Percentiles rank a stretch among this genome's conserved stretches.
These are phyloP conservation scores for Candida boleticola DNA, from an alignment of 805 yeast genomes.

Conservation along the genomic window DNA sequence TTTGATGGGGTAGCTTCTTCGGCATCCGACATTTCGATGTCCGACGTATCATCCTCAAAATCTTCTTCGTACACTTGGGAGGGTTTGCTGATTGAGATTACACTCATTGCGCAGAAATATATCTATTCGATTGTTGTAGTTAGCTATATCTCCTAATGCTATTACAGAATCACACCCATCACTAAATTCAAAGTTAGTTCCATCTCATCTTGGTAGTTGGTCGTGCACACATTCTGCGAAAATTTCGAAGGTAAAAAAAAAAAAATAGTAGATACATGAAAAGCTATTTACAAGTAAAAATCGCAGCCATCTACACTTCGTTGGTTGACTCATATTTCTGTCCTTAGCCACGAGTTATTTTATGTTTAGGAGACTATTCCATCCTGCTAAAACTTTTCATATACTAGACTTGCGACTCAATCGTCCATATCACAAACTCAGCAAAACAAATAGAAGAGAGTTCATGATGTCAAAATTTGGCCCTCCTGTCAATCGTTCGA, in stretches of 20 bases:
- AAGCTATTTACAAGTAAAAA: no score
- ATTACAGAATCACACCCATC: no score
- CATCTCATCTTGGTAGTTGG: no score
- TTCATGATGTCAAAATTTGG: conserved; percentile 29
- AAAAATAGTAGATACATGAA: no score
- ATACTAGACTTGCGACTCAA: no score
- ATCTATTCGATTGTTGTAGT: no score
- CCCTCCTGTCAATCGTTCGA: conserved; percentile 70
- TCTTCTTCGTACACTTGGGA: conserved; percentile 4
- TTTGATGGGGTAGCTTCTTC: conserved; percentile 12
- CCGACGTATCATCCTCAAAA: conserved; percentile 26
- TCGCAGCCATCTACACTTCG: background rate
- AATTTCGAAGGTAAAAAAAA: no score
- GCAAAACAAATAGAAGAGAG: conserved; percentile 25
- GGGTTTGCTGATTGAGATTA: conserved; percentile 39
- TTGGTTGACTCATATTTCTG: no score
- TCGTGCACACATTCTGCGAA: no score
- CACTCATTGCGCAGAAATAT: conserved; percentile 13
- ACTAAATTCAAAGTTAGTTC: no score
- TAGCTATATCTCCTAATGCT: no score
- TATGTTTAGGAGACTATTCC: background rate
- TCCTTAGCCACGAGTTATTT: no score
- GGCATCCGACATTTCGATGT: conserved; percentile 40
- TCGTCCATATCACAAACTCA: conserved; percentile 15
- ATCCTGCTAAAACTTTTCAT: background rate